These are phyloP conservation scores for Claviceps cyperi DNA, from an alignment of 2,329 filamentous ascomycete genomes.

Conservation along the genomic window DNA sequence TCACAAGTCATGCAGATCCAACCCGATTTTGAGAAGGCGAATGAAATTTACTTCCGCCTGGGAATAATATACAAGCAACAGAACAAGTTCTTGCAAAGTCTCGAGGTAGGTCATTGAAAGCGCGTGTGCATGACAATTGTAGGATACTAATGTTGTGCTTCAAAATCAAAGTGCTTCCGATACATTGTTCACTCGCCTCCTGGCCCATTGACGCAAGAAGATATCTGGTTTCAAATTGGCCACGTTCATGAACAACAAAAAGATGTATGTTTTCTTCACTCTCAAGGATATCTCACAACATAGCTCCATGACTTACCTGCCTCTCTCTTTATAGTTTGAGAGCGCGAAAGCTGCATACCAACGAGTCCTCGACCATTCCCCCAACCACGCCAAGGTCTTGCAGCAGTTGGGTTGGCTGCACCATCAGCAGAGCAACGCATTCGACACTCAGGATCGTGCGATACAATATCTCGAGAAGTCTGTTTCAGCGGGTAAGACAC, in stretches of 20 bases:
- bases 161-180: slow-evolving; percentile 68
- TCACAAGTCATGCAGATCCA: slow-evolving; percentile 99
- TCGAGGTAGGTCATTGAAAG: slow-evolving; percentile 52
- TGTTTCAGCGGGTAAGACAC: slow-evolving; percentile 66
- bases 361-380: slow-evolving; percentile 84
- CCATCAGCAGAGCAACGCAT: slow-evolving; percentile 87
- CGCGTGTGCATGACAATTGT: neutral
- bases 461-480: slow-evolving; percentile 98
- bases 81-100: slow-evolving; percentile 78
- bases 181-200: slow-evolving; percentile 93
- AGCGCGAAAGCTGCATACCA: slow-evolving; percentile 84
- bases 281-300: neutral
- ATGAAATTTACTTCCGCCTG: slow-evolving; percentile 95
- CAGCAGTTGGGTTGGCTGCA: slow-evolving; percentile 97
- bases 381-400: slow-evolving; percentile 92
- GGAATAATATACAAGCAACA: slow-evolving; percentile 99
- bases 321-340: slow-evolving; percentile 57
- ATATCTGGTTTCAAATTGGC: slow-evolving; percentile 99
- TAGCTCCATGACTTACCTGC: slow-evolving; percentile 20
- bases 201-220: slow-evolving; percentile 83
- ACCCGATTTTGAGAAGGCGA: slow-evolving; percentile 93
- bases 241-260: slow-evolving; percentile 98
- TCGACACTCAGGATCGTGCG: slow-evolving; percentile 83
- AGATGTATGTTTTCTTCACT: slow-evolving; percentile 54
- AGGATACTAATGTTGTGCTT: neutral